These are phyloP conservation scores for Durotheca rogersii DNA, from an alignment of 495 filamentous ascomycete species.

Conservation along the genomic window DNA sequence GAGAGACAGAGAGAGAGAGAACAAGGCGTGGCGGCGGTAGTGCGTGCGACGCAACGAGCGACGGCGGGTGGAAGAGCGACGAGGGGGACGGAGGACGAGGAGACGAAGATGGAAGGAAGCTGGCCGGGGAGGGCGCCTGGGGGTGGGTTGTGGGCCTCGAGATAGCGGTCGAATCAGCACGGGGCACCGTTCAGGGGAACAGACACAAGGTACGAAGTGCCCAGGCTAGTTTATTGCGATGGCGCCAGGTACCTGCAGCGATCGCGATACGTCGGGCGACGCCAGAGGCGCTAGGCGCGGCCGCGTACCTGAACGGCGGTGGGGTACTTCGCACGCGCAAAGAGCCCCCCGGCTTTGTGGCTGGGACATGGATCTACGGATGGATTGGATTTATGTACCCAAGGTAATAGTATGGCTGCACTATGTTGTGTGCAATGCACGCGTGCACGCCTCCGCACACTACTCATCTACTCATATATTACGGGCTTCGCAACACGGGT, in stretches of 20 bases:
- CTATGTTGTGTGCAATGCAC: too few species aligned
- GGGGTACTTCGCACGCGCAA: too few species aligned
- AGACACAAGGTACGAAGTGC: constrained; percentile 7
- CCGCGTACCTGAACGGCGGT: constrained; percentile 14
- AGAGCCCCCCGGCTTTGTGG: too few species aligned
- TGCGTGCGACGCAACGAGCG: too few species aligned
- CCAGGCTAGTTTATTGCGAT: constrained; percentile 18
- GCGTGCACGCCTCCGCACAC: too few species aligned
- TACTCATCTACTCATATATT: not conserved
- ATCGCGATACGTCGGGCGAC: constrained; percentile 16
- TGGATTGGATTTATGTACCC: constrained; percentile 21
- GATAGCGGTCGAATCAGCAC: constrained; percentile 17
- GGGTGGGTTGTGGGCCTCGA: constrained; percentile 22
- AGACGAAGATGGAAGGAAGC: too few species aligned
- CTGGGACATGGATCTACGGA: not conserved
- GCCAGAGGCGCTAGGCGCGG: constrained; percentile 6
- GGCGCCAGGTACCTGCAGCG: constrained; percentile 28
- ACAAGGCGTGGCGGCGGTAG: too few species aligned
- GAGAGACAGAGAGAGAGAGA: not conserved
- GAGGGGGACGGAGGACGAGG: too few species aligned
- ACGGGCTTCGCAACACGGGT: too few species aligned
- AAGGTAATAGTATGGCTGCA: too few species aligned
- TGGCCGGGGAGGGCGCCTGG: too few species aligned
- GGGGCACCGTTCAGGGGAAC: constrained; percentile 23
- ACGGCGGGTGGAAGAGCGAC: too few species aligned